phyloP scores from a whole-genome alignment of 306 rosid genomes.

The Bauhinia variegata region DNA sequence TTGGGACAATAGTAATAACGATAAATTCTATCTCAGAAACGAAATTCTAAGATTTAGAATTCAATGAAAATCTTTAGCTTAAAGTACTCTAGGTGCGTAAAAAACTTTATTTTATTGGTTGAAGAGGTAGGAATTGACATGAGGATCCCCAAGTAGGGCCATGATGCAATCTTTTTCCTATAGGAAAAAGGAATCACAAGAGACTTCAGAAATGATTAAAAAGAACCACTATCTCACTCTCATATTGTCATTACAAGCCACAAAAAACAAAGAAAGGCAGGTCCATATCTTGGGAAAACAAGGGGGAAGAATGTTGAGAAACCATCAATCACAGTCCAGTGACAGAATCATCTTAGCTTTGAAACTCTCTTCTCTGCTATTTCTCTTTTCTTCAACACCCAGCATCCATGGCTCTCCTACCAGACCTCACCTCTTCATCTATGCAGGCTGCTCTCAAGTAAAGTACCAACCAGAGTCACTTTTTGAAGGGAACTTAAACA shows the following conservation, averaged over 20 bases:
- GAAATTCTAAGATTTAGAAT: too few relatives aligned
- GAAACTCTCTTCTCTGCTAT: slow-evolving; percentile 45
- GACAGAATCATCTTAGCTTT: slow-evolving; percentile 44
- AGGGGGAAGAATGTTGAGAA: slow-evolving; percentile 45
- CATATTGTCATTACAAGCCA: slow-evolving; percentile 40
- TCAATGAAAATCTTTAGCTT: too few relatives aligned
- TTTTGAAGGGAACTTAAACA: slow-evolving; percentile 67
- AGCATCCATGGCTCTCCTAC: slow-evolving; percentile 45
- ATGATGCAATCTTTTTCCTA: not conserved
- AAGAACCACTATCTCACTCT: slow-evolving; percentile 35
- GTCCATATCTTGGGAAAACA: slow-evolving; percentile 14
- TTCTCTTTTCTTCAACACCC: slow-evolving; percentile 41
- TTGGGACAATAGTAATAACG: too few relatives aligned
- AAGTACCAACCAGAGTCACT: slow-evolving; percentile 73
- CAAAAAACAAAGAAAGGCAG: slow-evolving; percentile 36
- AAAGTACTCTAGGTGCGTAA: too few relatives aligned
- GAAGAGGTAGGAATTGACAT: too few relatives aligned
- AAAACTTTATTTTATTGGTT: too few relatives aligned
- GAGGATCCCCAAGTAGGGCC: slow-evolving; percentile 30
- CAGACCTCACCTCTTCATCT: slow-evolving; percentile 65
- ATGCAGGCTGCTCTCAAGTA: slow-evolving; percentile 83
- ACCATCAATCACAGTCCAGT: slow-evolving; percentile 51
- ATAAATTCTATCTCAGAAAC: too few relatives aligned
- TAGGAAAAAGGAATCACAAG: slow-evolving; percentile 21
- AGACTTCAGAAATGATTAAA: slow-evolving; percentile 35